Percentiles rank a stretch among this genome's conserved stretches.
Evolutionary conservation across 495 filamentous ascomycete genomes (phyloP).

Genomic region (Aspergillus incahuasiensis): DNA sequence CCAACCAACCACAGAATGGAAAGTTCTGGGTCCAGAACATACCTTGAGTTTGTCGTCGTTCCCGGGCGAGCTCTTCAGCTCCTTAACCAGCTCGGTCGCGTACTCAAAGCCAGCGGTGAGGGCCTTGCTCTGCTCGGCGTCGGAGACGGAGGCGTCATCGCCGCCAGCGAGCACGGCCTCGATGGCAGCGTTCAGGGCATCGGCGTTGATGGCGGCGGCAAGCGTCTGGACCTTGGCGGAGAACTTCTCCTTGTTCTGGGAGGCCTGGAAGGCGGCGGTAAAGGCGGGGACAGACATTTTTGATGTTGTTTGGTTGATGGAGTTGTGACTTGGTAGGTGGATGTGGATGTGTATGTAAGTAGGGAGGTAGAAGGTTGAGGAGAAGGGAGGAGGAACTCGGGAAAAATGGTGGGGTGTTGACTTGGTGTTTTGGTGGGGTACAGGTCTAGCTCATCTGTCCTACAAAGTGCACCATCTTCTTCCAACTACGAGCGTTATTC

Average conservation of each 20-base stretch:
- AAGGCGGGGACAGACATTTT: slow-evolving; percentile 34
- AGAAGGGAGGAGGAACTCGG: no score
- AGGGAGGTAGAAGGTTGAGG: background rate
- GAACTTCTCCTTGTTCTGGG: slow-evolving; percentile 31
- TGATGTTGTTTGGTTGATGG: background rate
- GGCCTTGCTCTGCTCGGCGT: slow-evolving; percentile 21
- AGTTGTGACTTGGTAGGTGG: background rate
- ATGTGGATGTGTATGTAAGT: background rate
- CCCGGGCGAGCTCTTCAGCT: slow-evolving; percentile 50
- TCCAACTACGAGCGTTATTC: no score
- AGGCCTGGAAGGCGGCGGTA: slow-evolving; percentile 28
- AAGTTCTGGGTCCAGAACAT: no score
- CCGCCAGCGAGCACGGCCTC: slow-evolving; percentile 21
- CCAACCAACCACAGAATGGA: background rate
- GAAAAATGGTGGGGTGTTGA: background rate
- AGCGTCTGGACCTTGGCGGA: slow-evolving; percentile 26
- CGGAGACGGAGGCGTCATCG: slow-evolving; percentile 14
- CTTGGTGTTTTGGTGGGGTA: slow-evolving; percentile 2
- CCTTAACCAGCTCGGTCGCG: slow-evolving; percentile 53
- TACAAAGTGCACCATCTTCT: background rate
- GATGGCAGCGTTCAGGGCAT: slow-evolving; percentile 30
- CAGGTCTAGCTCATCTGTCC: background rate
- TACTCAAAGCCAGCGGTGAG: slow-evolving; percentile 37
- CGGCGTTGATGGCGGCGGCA: slow-evolving; percentile 27
- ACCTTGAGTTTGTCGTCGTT: slow-evolving; percentile 57